phyloP scores from a whole-genome alignment of 2,329 filamentous ascomycete genomes.

The Trichoderma pleuroti region DNA sequence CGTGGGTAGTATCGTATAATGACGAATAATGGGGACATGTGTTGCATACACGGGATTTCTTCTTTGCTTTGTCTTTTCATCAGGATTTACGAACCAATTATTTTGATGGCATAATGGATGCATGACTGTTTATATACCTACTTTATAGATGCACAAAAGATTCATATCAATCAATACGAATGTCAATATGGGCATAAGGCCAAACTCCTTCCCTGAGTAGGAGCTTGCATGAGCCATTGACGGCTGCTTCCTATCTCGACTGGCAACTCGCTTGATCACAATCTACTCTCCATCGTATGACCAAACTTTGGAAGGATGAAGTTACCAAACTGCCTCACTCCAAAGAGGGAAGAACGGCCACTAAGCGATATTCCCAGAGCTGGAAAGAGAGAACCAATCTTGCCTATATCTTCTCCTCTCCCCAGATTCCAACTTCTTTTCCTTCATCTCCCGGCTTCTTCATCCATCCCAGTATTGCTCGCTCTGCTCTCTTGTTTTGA shows the following conservation, averaged over 20 bases:
- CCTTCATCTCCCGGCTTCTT: not conserved
- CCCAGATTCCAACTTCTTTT: not conserved
- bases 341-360: not conserved
- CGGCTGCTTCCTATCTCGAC: not conserved
- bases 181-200: not conserved
- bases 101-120: not conserved
- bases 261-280: not conserved
- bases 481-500: constrained; percentile 12
- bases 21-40: not conserved
- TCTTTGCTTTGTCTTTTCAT: not conserved
- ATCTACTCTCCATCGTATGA: not conserved
- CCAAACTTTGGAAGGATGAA: not conserved
- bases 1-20: not conserved
- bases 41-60: not conserved
- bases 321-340: not conserved
- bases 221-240: not conserved
- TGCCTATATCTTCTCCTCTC: not conserved
- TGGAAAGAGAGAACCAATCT: not conserved
- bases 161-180: not conserved
- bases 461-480: constrained; percentile 12
- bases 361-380: not conserved
- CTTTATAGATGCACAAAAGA: constrained; percentile 4
- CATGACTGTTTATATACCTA: not conserved
- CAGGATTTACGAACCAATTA: not conserved
- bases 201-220: not conserved